These are phyloP conservation scores for Vigna hirtella DNA, from an alignment of 306 rosid species.

Conservation along the genomic window DNA sequence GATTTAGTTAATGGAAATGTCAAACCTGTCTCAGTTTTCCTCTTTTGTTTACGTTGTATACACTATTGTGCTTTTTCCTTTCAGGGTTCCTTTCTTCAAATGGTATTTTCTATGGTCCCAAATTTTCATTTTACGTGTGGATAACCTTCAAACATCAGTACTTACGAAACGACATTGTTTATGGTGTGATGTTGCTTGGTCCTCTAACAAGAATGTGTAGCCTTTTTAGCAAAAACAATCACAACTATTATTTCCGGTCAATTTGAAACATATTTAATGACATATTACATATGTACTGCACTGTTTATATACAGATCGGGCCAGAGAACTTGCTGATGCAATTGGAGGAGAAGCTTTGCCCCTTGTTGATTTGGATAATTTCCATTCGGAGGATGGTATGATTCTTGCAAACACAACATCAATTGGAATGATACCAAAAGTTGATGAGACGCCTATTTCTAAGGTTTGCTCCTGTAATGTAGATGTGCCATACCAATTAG, in stretches of 20 bases:
- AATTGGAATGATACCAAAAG: constrained; percentile 93
- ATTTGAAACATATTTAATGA: constrained; percentile 27
- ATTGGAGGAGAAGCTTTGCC: constrained; percentile 88
- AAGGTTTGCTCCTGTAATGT: constrained; percentile 64
- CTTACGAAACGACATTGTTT: too few species aligned
- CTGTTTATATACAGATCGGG: constrained; percentile 64
- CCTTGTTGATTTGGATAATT: constrained; percentile 74
- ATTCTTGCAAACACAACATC: constrained; percentile 94
- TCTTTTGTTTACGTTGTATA: constrained; percentile 25
- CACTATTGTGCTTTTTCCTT: constrained; percentile 22
- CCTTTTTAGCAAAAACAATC: constrained; percentile 30
- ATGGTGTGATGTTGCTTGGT: too few species aligned
- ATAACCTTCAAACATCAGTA: too few species aligned
- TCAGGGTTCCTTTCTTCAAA: not conserved
- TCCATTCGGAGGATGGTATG: constrained; percentile 86
- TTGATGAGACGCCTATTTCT: constrained; percentile 81
- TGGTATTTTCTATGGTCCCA: too few species aligned
- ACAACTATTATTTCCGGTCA: constrained; percentile 13
- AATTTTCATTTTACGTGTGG: not conserved
- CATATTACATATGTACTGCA: constrained; percentile 29
- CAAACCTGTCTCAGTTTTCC: not conserved
- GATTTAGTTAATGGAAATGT: not conserved
- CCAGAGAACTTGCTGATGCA: constrained; percentile 77
- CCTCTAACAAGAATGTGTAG: not conserved
- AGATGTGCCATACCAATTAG: constrained; percentile 8